A percentile compares a stretch with the other conserved stretches of the same genome.
Evolutionary conservation across 2,329 filamentous ascomycete species (phyloP).

Genomic region (Hypoxylon sp.): DNA sequence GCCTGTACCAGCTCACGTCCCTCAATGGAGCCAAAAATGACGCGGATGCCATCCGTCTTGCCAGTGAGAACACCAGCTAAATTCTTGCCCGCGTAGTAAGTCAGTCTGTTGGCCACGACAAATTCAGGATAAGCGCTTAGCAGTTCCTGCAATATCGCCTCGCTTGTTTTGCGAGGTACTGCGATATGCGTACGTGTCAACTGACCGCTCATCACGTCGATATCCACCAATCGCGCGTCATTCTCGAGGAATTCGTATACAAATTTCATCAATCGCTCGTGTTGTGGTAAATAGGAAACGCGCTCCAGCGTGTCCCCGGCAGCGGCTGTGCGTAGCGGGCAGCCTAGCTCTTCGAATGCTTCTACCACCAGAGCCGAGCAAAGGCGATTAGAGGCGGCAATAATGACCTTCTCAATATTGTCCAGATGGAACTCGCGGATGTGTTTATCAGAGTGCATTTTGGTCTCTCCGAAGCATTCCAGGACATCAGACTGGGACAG

Average conservation of each 20-base stretch:
- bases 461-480: slow-evolving; percentile 3
- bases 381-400: slow-evolving; percentile 12
- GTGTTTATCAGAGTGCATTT: slow-evolving; percentile 1
- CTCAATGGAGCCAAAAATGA: slow-evolving; percentile 54
- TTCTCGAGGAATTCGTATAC: slow-evolving; percentile 53
- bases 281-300: slow-evolving; percentile 48
- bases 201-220: slow-evolving; percentile 34
- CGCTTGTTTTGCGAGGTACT: slow-evolving; percentile 43
- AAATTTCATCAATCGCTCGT: slow-evolving; percentile 51
- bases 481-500: slow-evolving; percentile 7
- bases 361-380: slow-evolving; percentile 47
- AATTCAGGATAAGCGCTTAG: slow-evolving; percentile 45
- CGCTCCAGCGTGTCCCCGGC: slow-evolving; percentile 48
- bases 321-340: slow-evolving; percentile 35
- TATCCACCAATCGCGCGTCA: slow-evolving; percentile 51
- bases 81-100: slow-evolving; percentile 37
- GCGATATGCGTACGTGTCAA: slow-evolving; percentile 51
- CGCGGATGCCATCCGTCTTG: slow-evolving; percentile 51
- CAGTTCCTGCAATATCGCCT: slow-evolving; percentile 46
- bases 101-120: slow-evolving; percentile 40
- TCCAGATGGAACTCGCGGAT: background rate
- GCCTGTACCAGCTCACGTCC: slow-evolving; percentile 51
- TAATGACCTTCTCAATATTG: background rate
- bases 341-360: slow-evolving; percentile 55
- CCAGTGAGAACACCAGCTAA: slow-evolving; percentile 50